Evolutionary conservation across 805 yeast genomes (phyloP).

Genomic region (Lachancea mirantina): DNA sequence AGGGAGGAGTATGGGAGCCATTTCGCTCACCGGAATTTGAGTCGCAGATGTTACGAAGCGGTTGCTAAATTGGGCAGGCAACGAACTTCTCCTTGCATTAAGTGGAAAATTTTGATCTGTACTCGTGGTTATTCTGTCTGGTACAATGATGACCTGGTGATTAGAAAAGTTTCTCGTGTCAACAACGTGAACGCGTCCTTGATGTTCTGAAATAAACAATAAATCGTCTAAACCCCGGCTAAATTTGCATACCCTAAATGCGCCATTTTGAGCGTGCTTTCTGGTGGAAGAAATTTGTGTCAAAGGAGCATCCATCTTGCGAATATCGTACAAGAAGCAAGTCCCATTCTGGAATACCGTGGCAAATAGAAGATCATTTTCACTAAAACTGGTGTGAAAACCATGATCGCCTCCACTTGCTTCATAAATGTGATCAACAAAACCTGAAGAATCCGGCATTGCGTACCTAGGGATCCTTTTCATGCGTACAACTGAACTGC

Average conservation of each 20-base stretch:
- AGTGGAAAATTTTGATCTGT: slow-evolving; percentile 9
- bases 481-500: slow-evolving; percentile 21
- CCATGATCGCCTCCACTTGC: slow-evolving; percentile 66
- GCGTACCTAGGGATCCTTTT: slow-evolving; percentile 28
- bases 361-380: slow-evolving; percentile 68
- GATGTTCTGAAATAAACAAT: slow-evolving; percentile 73
- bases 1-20: slow-evolving; percentile 28
- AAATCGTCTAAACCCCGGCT: slow-evolving; percentile 67
- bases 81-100: slow-evolving; percentile 16
- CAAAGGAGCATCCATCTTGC: slow-evolving; percentile 51
- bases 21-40: slow-evolving; percentile 22
- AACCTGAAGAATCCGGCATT: slow-evolving; percentile 22
- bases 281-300: slow-evolving; percentile 55
- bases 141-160: slow-evolving; percentile 70
- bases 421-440: slow-evolving; percentile 35
- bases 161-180: slow-evolving; percentile 68
- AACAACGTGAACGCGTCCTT: slow-evolving; percentile 76
- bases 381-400: slow-evolving; percentile 71
- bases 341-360: slow-evolving; percentile 83
- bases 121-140: slow-evolving; percentile 28
- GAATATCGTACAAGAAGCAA: slow-evolving; percentile 66
- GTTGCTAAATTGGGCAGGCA: slow-evolving; percentile 14
- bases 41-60: slow-evolving; percentile 27
- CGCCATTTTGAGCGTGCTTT: slow-evolving; percentile 45
- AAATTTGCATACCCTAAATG: slow-evolving; percentile 59